Conservation (phyloP, 75 land plant species). For the Cupressus sempervirens region DNA sequence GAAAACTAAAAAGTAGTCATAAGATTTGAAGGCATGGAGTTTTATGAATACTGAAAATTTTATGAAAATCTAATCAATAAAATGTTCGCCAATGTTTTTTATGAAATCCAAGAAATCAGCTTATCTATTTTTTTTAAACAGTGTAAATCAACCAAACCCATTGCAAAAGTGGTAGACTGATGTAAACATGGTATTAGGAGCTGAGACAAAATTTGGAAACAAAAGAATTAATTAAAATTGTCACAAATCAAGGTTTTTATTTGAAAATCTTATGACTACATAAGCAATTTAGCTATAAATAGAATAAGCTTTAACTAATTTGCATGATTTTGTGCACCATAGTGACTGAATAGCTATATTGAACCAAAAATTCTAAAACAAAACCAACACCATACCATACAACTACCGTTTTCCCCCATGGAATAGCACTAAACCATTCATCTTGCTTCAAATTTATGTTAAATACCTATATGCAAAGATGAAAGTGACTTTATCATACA, state of each 20-base stretch:
- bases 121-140: neutral
- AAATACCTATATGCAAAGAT: conserved; percentile 48
- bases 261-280: neutral
- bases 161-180: neutral
- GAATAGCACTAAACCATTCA: conserved; percentile 97
- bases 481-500: neutral
- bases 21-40: neutral
- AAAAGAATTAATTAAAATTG: neutral
- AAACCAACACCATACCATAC: conserved; percentile 83
- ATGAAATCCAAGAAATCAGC: neutral
- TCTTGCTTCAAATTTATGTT: conserved; percentile 91
- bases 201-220: neutral
- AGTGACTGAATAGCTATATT: conserved; percentile 57
- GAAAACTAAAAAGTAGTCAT: neutral
- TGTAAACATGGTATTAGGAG: neutral
- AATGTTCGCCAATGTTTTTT: neutral
- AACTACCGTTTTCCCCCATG: conserved; percentile 93
- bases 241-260: neutral
- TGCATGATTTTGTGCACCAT: conserved; percentile 86
- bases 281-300: neutral
- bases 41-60: neutral
- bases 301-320: conserved; percentile 26
- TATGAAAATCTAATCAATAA: neutral
- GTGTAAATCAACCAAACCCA: neutral
- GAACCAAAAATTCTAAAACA: conserved; percentile 64